Percentiles rank a stretch among this genome's conserved stretches.
These are phyloP conservation scores for Penicillium odoratum DNA, from an alignment of 495 filamentous ascomycete species.

Conservation along the genomic window DNA sequence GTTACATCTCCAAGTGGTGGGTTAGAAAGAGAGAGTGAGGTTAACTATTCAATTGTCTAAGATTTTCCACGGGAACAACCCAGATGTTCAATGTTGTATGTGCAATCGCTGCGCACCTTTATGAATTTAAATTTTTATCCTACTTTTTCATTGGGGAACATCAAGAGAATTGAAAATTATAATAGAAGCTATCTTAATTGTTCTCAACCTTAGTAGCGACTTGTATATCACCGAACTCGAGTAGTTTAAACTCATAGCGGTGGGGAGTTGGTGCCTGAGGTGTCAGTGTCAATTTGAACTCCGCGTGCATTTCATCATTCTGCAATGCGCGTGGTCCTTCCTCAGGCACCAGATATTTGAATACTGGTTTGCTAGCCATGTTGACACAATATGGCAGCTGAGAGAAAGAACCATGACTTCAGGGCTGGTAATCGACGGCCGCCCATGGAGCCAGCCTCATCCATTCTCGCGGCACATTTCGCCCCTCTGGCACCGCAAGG, in stretches of 20 bases:
- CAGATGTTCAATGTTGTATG: background rate
- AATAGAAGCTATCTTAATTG: background rate
- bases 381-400: conserved; percentile 27
- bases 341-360: background rate
- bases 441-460: conserved; percentile 54
- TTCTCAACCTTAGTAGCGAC: background rate
- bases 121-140: background rate
- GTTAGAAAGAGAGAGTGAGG: background rate
- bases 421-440: conserved; percentile 21
- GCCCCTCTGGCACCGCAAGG: conserved; percentile 47
- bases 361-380: conserved; percentile 19
- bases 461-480: conserved; percentile 69
- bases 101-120: background rate
- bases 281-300: conserved; percentile 22
- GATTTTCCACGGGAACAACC: conserved; percentile 2
- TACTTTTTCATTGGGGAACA: background rate
- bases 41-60: background rate
- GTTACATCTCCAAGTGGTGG: too few species aligned
- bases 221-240: background rate
- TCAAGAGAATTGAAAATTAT: background rate
- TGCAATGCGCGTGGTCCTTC: conserved; percentile 6
- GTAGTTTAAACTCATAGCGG: background rate
- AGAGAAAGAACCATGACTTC: conserved; percentile 21
- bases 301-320: conserved; percentile 9
- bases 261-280: conserved; percentile 24